Base-by-base conservation (phyloP, 2,329 filamentous ascomycete genomes). In the Cyphellophora attinorum region DNA sequence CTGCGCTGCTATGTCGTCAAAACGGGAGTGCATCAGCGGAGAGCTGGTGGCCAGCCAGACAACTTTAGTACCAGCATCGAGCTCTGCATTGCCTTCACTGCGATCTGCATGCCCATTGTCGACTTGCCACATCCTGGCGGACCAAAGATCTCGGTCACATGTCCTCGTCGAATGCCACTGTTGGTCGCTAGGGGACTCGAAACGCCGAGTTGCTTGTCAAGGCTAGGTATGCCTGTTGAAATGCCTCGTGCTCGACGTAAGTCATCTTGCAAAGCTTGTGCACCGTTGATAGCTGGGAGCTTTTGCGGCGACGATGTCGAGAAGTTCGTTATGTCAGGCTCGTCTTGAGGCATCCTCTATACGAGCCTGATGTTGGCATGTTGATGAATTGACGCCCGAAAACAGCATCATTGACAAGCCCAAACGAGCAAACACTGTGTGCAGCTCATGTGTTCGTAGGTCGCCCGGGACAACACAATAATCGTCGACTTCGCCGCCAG, bases 71-170 rank as follows among this genome's bases (percentile, higher is more conserved):
- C 40, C 37, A 3, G 35, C 65, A 25, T 72, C 61, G 30, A 74
- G 74, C 40, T 63, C 34, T 59, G 61, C 32, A 93, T 58, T 12
- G 76, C 74, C 54, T 72, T 76, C 10, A 72, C 70, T 40, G 78
- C 69, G 28, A 84, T 61, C 53, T 85, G 83, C 48, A 89, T 70
- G 21, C 79, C 82, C 48, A 95, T 64, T 10, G 80, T 70, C 3
- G 85, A 93, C 66, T 93, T 95, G 18, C 88, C 89, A 16, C 74
- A 74, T 2, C 86, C 88, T 6, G 85, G 81, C 8, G 88, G 85
- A 1, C 89, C 89, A 72, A 84, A 93, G 32, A 94, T 63, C 58
- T 96, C 89, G 3, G 82, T 83, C 27, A 94, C 69, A 55, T 85
- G 82, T 11, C 86, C 85, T 37, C 78, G 74, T 56, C 55, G 8